phyloP scores from a whole-genome alignment of 192 early-diverging fungal genomes.

The Linderina pennispora region DNA sequence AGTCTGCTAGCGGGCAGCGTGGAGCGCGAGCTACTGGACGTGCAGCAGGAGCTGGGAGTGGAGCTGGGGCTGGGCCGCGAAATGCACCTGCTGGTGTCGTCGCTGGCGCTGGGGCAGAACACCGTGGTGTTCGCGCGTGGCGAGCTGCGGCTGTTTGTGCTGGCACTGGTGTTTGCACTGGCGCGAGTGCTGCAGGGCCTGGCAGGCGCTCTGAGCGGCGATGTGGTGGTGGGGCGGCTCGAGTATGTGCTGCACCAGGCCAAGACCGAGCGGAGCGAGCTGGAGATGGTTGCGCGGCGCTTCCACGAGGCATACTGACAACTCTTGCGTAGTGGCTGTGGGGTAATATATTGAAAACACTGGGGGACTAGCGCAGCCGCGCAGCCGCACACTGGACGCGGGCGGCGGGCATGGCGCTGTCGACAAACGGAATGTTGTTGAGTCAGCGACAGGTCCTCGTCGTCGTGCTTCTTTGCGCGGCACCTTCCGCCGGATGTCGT shows the following conservation, averaged over 20 bases:
- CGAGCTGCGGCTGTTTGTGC: constrained; percentile 23
- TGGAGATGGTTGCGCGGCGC: constrained; percentile 25
- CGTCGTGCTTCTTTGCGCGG: constrained; percentile 37
- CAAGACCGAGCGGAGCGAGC: constrained; percentile 16
- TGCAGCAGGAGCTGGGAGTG: constrained; percentile 11
- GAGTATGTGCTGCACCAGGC: constrained; percentile 8
- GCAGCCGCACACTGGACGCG: too few species aligned
- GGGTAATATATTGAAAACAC: too few species aligned
- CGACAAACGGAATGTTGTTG: constrained; percentile 44
- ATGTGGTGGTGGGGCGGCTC: constrained; percentile 4
- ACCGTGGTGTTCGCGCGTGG: constrained; percentile 26
- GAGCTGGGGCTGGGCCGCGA: constrained; percentile 9
- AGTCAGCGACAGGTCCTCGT: constrained; percentile 43
- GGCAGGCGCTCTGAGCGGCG: not conserved
- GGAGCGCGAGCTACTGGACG: constrained; percentile 9
- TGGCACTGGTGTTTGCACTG: constrained; percentile 27
- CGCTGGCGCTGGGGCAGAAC: constrained; percentile 36
- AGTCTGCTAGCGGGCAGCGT: constrained; percentile 12
- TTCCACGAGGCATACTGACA: constrained; percentile 30
- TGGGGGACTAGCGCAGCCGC: too few species aligned
- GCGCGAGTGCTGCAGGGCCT: constrained; percentile 7
- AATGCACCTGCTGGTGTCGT: constrained; percentile 24
- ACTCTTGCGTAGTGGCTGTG: too few species aligned
- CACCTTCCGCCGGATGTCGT: constrained; percentile 35
- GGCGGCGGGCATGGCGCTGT: constrained; percentile 32